Evolutionary conservation across 1,284 basidiomycete species (phyloP), one percentile per base, ranked within the genome.

Genomic region (Leccinum pachyderme): DNA sequence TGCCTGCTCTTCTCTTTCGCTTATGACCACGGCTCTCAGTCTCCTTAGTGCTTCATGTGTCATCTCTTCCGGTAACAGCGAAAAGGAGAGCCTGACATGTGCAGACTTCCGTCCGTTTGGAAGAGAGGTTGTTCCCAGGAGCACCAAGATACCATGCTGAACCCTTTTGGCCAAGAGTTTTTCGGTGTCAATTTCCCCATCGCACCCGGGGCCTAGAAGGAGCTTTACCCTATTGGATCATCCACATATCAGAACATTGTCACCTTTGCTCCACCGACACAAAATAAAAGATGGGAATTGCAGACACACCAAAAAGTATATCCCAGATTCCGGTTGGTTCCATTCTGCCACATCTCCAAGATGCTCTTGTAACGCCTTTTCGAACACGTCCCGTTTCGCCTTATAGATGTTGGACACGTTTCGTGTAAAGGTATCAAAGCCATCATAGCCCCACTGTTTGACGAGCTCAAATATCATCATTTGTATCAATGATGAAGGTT

Each of bases 311-410:
- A 93, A 67, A 82, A 46, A 73, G 93, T n/a, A 92, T 87, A 92
- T 87, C 56, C 93, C 93, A 2, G 93, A 89, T 47, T 91, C 86
- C 1, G 94, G 94, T 2, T 79, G 78, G 41, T 76, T 81, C 92
- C 94, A 96, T 60, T 87, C 84, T 1, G 85, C 92, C 24, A 93
- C 71, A 1, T 86, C 89, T 52, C 75, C 76, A 32, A 96, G 79
- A 62, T 94, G 80, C 64, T 80, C 82, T 54, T 79, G 74, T 68
- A 93, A 87, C n/a, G 86, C 83, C 1, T 70, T 67, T 67, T 93
- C 89, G 66, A 96, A 95, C 18, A 84, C 75, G 66, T 91, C 86
- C 18, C 92, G 77, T 68, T 92, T 89, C 56, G 75, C 69, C 47
- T 81, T 78, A 74, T 97, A 97, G 70, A 93, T 91, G 2, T 77